A percentile compares a stretch with the other conserved stretches of the same genome.
Conservation (phyloP, 176 grass and related monocot species). For the Dactylis glomerata region DNA sequence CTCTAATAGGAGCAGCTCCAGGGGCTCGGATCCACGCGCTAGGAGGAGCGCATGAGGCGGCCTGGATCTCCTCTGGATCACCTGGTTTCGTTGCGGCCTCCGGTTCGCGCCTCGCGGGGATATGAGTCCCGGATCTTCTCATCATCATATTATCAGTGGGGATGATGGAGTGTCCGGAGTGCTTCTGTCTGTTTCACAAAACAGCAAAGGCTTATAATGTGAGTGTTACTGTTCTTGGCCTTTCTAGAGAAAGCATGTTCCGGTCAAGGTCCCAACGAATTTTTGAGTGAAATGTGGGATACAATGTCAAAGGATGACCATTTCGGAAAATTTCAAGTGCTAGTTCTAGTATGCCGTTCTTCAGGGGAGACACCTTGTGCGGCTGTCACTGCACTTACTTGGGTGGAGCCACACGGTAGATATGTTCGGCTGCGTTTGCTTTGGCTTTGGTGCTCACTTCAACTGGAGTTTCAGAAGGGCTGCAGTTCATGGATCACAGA, state of each 20-base stretch:
- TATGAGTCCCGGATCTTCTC: no score
- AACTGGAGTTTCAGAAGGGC: slow-evolving; percentile 98
- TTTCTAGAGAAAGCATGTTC: slow-evolving; percentile 64
- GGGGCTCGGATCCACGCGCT: background rate
- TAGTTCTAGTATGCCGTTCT: slow-evolving; percentile 63
- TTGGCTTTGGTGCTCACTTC: slow-evolving; percentile 89
- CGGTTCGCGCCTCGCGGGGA: background rate
- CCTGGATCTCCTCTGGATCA: slow-evolving; percentile 16
- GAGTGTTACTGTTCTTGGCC: slow-evolving; percentile 81
- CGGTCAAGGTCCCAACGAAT: no score
- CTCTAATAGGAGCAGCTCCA: background rate
- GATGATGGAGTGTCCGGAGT: slow-evolving; percentile 96
- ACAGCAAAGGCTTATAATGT: slow-evolving; percentile 99
- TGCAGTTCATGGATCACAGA: slow-evolving; percentile 47
- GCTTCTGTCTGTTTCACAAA: slow-evolving; percentile 73
- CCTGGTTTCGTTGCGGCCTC: background rate
- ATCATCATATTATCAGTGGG: slow-evolving; percentile 46
- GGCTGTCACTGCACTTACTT: slow-evolving; percentile 81
- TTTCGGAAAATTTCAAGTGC: slow-evolving; percentile 70
- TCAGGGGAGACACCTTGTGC: slow-evolving; percentile 70
- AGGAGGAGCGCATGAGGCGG: slow-evolving; percentile 16
- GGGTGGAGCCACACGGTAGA: slow-evolving; percentile 93
- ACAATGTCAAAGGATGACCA: slow-evolving; percentile 74
- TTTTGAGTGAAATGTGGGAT: slow-evolving; percentile 92
- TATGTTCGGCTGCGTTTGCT: slow-evolving; percentile 82